These are phyloP conservation scores for Heterobasidion occidentale DNA, from an alignment of 1,284 basidiomycete species.

Conservation along the genomic window DNA sequence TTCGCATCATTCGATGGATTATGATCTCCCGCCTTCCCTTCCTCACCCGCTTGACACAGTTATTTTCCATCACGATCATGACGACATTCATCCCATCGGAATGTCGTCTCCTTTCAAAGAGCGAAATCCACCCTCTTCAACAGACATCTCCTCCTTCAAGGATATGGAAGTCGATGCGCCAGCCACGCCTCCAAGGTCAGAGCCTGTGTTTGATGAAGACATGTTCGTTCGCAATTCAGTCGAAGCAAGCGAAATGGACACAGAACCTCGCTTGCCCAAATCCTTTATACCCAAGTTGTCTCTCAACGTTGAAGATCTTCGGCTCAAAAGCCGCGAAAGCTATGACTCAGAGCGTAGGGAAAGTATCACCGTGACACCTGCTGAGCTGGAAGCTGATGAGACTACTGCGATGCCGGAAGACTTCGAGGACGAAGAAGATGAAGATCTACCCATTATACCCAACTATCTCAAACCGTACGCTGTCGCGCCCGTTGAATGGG, in stretches of 20 bases:
- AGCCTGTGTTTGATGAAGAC: background rate
- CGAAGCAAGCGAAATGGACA: background rate
- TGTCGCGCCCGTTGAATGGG: conserved; percentile 61
- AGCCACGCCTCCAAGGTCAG: no score
- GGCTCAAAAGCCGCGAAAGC: no score
- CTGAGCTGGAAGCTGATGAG: background rate
- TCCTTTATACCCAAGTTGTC: no score
- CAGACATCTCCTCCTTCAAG: background rate
- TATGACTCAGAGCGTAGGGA: background rate
- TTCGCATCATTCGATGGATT: background rate
- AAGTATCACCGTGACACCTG: background rate
- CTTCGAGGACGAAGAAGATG: conserved; percentile 13
- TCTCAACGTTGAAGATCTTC: no score
- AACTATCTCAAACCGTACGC: conserved; percentile 59
- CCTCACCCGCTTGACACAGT: background rate
- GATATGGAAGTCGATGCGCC: background rate
- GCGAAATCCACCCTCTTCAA: background rate
- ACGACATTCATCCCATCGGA: background rate
- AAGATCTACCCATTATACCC: conserved; percentile 31
- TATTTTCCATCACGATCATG: background rate
- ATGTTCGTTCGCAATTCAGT: background rate
- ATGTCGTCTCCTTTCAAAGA: background rate
- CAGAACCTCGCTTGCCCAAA: background rate
- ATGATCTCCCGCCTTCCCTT: background rate
- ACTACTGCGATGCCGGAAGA: background rate